Evolutionary conservation across 768 basidiomycete species (phyloP).

Genomic region (Boletus edulis): DNA sequence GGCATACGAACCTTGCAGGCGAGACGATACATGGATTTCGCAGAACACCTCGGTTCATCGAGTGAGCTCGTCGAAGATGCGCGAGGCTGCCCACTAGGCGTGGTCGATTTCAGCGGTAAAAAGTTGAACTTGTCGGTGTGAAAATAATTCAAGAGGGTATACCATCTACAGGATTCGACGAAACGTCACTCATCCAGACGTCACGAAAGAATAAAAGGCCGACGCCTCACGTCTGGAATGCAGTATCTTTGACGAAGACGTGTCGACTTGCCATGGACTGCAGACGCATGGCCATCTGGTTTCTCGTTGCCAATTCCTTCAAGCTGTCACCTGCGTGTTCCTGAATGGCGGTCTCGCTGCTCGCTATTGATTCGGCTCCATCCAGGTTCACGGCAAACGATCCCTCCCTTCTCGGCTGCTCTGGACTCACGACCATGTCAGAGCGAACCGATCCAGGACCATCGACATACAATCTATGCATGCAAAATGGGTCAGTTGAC

Average conservation of each 20-base stretch:
- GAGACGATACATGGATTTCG: constrained; percentile 46
- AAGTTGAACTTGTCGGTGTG: constrained; percentile 36
- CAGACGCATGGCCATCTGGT: constrained; percentile 1
- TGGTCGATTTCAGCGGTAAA: constrained; percentile 25
- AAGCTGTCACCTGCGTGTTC: neutral
- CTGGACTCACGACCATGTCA: constrained; percentile 12
- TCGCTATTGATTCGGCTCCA: neutral
- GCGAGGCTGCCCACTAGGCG: neutral
- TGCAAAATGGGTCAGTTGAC: neutral
- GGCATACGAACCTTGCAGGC: constrained; percentile 34
- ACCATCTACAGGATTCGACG: constrained; percentile 28
- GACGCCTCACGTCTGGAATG: constrained; percentile 26
- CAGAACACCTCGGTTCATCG: constrained; percentile 31
- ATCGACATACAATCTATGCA: constrained; percentile 8
- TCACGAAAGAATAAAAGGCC: too few relatives aligned
- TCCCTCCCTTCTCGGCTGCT: constrained; percentile 1
- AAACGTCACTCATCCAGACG: too few relatives aligned
- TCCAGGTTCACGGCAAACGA: neutral
- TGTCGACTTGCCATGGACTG: constrained; percentile 20
- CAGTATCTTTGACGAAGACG: constrained; percentile 26
- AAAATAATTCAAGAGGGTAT: constrained; percentile 38
- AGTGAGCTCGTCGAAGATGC: constrained; percentile 3
- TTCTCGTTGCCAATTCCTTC: neutral
- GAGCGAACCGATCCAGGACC: constrained; percentile 8
- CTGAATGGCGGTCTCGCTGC: neutral